Percentiles rank a stretch among this genome's conserved stretches.
These are phyloP conservation scores for Dovyalis caffra DNA, from an alignment of 345 rosid species.

Conservation along the genomic window DNA sequence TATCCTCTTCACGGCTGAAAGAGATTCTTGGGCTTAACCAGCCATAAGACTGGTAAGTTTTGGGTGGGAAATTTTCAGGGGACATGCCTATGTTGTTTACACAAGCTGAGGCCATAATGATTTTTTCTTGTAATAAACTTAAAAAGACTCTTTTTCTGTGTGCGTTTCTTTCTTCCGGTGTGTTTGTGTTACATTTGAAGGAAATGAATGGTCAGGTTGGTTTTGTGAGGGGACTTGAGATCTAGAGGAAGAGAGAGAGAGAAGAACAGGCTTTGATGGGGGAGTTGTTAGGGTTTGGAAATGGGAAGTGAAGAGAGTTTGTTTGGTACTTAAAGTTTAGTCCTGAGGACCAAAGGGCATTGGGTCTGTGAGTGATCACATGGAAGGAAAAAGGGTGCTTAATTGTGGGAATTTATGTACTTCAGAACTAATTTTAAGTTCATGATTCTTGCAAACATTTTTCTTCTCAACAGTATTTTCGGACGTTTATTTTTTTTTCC, in stretches of 20 bases:
- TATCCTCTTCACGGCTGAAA: conserved; percentile 49
- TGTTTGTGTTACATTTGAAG: neutral
- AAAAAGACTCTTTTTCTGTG: no score
- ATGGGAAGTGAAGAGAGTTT: neutral
- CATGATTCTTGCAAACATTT: no score
- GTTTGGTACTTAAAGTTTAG: neutral
- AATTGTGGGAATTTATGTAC: no score
- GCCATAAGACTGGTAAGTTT: conserved; percentile 38
- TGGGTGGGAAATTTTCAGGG: conserved; percentile 53
- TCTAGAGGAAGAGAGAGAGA: no score
- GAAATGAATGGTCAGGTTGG: neutral
- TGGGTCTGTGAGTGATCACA: neutral
- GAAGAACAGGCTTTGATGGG: neutral
- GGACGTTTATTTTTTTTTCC: no score
- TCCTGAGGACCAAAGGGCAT: neutral
- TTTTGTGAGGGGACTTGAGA: no score
- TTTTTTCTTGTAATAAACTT: neutral
- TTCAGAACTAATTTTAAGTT: no score
- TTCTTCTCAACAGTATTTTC: no score
- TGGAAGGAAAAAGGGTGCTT: neutral
- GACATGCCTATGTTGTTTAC: conserved; percentile 60
- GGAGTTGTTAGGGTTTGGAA: neutral
- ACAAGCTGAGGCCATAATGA: conserved; percentile 80
- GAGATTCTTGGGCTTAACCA: conserved; percentile 73
- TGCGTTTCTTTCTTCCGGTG: no score